Evolutionary conservation across 2,329 filamentous ascomycete genomes (phyloP).

Genomic region (Tolypocladium cylindrosporum): DNA sequence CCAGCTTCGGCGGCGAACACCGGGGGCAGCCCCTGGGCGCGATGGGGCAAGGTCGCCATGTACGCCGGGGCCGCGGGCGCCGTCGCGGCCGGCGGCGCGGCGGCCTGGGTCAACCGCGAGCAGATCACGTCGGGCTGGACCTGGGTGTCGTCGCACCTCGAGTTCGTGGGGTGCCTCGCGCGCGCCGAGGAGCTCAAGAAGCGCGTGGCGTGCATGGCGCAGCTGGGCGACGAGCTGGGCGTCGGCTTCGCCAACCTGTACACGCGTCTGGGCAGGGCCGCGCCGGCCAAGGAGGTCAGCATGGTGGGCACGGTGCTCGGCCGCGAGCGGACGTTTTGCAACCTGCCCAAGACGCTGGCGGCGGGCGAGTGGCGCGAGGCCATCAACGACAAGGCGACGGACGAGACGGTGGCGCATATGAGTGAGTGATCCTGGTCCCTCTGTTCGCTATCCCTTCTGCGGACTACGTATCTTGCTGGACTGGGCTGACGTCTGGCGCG

Average conservation of each 20-base stretch:
- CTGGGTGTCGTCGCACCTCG: constrained; percentile 84
- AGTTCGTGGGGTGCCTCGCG: constrained; percentile 84
- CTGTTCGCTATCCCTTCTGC: background rate
- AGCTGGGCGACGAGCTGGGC: constrained; percentile 51
- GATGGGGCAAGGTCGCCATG: constrained; percentile 78
- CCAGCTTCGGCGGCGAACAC: constrained; percentile 2
- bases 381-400: constrained; percentile 67
- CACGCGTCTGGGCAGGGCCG: constrained; percentile 66
- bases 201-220: constrained; percentile 59
- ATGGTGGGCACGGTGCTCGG: constrained; percentile 52
- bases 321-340: constrained; percentile 78
- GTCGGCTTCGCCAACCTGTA: constrained; percentile 83
- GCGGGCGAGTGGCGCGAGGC: constrained; percentile 56
- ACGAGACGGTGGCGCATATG: constrained; percentile 77
- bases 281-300: constrained; percentile 40
- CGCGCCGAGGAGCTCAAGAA: constrained; percentile 72
- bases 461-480: background rate
- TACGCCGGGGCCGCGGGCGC: constrained; percentile 77
- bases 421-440: constrained; percentile 29
- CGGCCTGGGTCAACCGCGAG: constrained; percentile 78
- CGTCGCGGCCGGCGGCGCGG: constrained; percentile 70
- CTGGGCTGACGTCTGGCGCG: constrained; percentile 5
- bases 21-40: constrained; percentile 48
- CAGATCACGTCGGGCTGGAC: constrained; percentile 64
- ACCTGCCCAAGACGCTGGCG: constrained; percentile 52